Evolutionary conservation across 179 eudicot species (phyloP).

Genomic region (Nepenthes alata): DNA sequence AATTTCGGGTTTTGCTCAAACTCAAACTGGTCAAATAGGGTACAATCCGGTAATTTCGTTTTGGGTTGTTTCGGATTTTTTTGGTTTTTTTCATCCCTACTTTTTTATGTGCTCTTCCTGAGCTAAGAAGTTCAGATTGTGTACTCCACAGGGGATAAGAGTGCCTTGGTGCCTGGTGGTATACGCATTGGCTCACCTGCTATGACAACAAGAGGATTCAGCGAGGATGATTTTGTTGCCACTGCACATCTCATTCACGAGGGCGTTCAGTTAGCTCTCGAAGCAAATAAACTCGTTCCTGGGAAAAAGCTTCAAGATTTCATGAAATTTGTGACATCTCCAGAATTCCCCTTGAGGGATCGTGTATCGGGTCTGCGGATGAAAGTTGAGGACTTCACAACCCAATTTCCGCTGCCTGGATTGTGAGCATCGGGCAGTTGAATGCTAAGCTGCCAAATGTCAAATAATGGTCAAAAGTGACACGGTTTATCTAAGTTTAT

Average conservation of each 20-base stretch:
- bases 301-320: conserved; percentile 75
- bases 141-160: conserved; percentile 51
- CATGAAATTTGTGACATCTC: conserved; percentile 42
- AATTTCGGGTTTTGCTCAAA: no score
- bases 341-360: conserved; percentile 46
- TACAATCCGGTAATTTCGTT: no score
- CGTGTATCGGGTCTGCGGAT: conserved; percentile 38
- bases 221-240: conserved; percentile 49
- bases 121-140: not conserved
- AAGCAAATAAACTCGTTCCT: conserved; percentile 44
- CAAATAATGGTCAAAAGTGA: not conserved
- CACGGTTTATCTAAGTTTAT: no score
- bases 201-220: conserved; percentile 77
- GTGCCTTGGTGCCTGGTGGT: conserved; percentile 76
- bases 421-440: conserved; percentile 5
- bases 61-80: no score
- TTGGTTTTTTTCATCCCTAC: not conserved
- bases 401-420: conserved; percentile 74
- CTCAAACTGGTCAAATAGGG: no score
- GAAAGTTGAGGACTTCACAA: conserved; percentile 62
- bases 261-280: conserved; percentile 58
- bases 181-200: conserved; percentile 86
- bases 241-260: conserved; percentile 69
- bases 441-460: not conserved
- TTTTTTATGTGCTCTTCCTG: not conserved